Percentiles rank a stretch among this genome's conserved stretches.
These are phyloP conservation scores for Strigomonas culicis DNA, from an alignment of 208 protist genomes.

Conservation along the genomic window DNA sequence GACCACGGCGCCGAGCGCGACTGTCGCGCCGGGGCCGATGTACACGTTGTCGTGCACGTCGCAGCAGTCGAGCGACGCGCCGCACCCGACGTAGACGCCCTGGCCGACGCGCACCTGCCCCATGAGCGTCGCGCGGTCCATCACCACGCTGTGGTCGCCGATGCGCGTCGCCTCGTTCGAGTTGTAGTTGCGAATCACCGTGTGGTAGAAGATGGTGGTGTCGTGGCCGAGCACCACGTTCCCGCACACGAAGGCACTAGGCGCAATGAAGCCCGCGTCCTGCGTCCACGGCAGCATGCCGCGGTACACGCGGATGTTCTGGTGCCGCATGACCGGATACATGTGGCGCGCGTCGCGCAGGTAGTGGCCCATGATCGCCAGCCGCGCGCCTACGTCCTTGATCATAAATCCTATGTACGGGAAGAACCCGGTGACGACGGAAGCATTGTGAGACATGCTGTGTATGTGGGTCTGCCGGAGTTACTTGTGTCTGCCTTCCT, in stretches of 20 bases:
- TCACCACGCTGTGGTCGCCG: conserved; percentile 75
- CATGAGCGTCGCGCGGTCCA: conserved; percentile 83
- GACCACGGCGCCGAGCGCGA: conserved; percentile 78
- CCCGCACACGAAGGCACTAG: conserved; percentile 78
- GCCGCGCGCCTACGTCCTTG: conserved; percentile 74
- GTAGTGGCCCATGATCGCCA: conserved; percentile 67
- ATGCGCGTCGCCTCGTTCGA: conserved; percentile 48
- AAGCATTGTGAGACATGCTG: conserved; percentile 49
- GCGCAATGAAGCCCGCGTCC: conserved; percentile 84
- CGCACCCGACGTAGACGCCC: conserved; percentile 57
- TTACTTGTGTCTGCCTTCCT: too few species aligned
- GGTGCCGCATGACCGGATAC: conserved; percentile 84
- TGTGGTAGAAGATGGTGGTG: conserved; percentile 83
- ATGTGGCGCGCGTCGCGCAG: conserved; percentile 57
- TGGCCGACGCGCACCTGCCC: conserved; percentile 71
- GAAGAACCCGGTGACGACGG: conserved; percentile 49
- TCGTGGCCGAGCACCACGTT: conserved; percentile 84
- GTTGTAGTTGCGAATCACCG: conserved; percentile 86
- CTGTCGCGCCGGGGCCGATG: conserved; percentile 72
- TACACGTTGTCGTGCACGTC: conserved; percentile 81
- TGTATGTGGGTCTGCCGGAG: background rate
- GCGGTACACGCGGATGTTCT: conserved; percentile 82
- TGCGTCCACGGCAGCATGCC: conserved; percentile 84
- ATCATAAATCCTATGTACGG: conserved; percentile 84
- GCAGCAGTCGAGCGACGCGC: conserved; percentile 80